These are phyloP conservation scores for Aspergillaceae sp. DNA, from an alignment of 2,329 filamentous ascomycete species.

Conservation along the genomic window DNA sequence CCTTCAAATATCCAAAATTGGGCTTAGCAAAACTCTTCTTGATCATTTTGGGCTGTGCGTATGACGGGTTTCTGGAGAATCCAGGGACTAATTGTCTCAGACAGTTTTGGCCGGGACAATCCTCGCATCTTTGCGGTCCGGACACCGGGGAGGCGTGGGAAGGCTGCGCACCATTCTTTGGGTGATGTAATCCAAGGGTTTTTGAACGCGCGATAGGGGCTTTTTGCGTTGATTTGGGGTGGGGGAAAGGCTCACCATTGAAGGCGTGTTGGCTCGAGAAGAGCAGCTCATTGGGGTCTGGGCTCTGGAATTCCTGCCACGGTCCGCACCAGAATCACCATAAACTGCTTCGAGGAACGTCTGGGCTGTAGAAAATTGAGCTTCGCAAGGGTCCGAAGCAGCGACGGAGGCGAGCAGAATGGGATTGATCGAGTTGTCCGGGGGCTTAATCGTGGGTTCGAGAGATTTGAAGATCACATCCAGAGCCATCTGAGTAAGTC, in stretches of 20 bases:
- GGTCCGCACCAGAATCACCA: constrained; percentile 52
- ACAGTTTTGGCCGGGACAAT: constrained; percentile 4
- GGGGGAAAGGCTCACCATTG: constrained; percentile 34
- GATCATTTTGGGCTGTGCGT: constrained; percentile 14
- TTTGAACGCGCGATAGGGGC: constrained; percentile 10
- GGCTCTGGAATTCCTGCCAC: constrained; percentile 55
- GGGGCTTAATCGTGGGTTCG: constrained; percentile 60
- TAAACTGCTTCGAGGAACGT: constrained; percentile 73
- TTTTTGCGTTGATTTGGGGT: constrained; percentile 14
- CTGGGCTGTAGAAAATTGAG: constrained; percentile 63
- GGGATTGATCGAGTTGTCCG: constrained; percentile 43
- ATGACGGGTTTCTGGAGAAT: constrained; percentile 15
- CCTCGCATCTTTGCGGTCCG: not conserved
- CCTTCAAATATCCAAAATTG: constrained; percentile 40
- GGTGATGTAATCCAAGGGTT: constrained; percentile 10
- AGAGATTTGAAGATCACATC: constrained; percentile 84
- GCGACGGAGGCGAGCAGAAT: constrained; percentile 64
- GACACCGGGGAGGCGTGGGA: constrained; percentile 2
- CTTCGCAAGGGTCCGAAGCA: constrained; percentile 71
- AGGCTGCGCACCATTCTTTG: not conserved
- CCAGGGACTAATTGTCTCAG: constrained; percentile 7
- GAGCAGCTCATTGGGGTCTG: constrained; percentile 55
- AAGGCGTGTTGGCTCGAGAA: constrained; percentile 37
- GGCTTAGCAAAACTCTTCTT: constrained; percentile 28
- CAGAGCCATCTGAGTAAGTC: constrained; percentile 82